A percentile compares a stretch with the other conserved stretches of the same genome.
Conservation (phyloP, 208 protist genomes). For the Crithidia brevicula region DNA sequence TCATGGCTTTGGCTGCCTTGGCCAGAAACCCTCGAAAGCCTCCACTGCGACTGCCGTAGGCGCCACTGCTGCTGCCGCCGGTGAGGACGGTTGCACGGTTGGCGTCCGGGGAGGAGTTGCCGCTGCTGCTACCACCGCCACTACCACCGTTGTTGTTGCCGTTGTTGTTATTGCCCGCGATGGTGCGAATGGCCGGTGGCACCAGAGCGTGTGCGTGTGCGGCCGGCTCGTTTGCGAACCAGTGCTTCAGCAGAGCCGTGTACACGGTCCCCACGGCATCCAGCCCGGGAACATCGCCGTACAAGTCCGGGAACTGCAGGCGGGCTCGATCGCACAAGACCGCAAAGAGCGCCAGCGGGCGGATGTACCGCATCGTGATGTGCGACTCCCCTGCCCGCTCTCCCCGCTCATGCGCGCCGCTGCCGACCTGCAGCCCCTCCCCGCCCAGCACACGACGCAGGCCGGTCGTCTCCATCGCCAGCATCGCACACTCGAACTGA, state of each 20-base stretch:
- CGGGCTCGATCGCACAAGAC: slow-evolving; percentile 24
- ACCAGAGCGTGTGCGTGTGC: not conserved
- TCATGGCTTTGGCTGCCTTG: slow-evolving; percentile 73
- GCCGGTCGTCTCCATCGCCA: slow-evolving; percentile 52
- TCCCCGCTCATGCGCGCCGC: not conserved
- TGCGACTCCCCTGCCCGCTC: slow-evolving; percentile 1
- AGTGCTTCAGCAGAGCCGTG: slow-evolving; percentile 17
- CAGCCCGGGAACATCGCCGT: slow-evolving; percentile 32
- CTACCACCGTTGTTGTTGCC: slow-evolving; percentile 6
- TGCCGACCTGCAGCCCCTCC: slow-evolving; percentile 16
- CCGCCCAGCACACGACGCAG: slow-evolving; percentile 45
- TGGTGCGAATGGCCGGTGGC: slow-evolving; percentile 9
- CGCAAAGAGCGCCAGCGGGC: slow-evolving; percentile 18
- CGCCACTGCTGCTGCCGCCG: slow-evolving; percentile 12
- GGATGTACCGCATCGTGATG: slow-evolving; percentile 6
- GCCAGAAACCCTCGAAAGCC: slow-evolving; percentile 52
- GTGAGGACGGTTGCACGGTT: slow-evolving; percentile 6
- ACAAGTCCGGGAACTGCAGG: slow-evolving; percentile 54
- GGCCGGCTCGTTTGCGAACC: slow-evolving; percentile 14
- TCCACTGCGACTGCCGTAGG: slow-evolving; percentile 12
- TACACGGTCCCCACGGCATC: slow-evolving; percentile 25
- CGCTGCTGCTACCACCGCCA: not conserved
- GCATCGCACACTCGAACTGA: slow-evolving; percentile 55
- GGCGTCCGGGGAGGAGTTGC: not conserved
- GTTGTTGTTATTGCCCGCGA: slow-evolving; percentile 24